A percentile compares a stretch with the other conserved stretches of the same genome.
These are phyloP conservation scores for Graphilbum sp. DNA, from an alignment of 2,329 filamentous ascomycete species.

Conservation along the genomic window DNA sequence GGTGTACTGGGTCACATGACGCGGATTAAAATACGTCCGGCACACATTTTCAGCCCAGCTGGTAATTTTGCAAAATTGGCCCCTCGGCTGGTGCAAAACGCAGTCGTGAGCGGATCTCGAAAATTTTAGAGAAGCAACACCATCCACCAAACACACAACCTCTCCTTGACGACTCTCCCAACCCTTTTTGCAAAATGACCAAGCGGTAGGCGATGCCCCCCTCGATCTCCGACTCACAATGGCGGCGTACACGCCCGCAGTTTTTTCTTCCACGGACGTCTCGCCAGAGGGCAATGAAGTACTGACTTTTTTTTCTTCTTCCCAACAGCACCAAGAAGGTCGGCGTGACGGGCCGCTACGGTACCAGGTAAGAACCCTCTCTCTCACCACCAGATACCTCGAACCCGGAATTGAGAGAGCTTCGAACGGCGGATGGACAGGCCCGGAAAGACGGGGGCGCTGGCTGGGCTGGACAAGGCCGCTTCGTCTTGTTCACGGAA, in stretches of 20 bases:
- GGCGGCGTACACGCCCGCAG: too few relatives aligned
- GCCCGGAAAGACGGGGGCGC: too few relatives aligned
- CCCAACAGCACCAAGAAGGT: conserved; percentile 75
- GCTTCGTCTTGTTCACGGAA: too few relatives aligned
- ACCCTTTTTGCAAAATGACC: conserved; percentile 59
- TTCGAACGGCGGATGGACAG: neutral
- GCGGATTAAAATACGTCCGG: conserved; percentile 1
- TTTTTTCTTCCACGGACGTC: too few relatives aligned
- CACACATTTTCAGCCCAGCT: neutral
- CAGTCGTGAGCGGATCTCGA: neutral
- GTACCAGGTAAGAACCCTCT: conserved; percentile 12
- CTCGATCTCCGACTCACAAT: neutral
- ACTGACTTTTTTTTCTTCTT: conserved; percentile 6
- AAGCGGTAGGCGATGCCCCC: conserved; percentile 32
- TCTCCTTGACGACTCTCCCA: neutral
- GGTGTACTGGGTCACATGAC: neutral
- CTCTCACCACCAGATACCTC: neutral
- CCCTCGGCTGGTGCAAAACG: conserved; percentile 1
- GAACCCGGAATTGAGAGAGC: too few relatives aligned
- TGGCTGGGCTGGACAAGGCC: too few relatives aligned
- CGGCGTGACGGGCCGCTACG: conserved; percentile 72
- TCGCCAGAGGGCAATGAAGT: too few relatives aligned
- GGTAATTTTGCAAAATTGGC: conserved; percentile 1
- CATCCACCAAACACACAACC: conserved; percentile 3
- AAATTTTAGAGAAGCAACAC: neutral